Conservation (phyloP, 805 yeast genomes). For the Saturnispora dispora region DNA sequence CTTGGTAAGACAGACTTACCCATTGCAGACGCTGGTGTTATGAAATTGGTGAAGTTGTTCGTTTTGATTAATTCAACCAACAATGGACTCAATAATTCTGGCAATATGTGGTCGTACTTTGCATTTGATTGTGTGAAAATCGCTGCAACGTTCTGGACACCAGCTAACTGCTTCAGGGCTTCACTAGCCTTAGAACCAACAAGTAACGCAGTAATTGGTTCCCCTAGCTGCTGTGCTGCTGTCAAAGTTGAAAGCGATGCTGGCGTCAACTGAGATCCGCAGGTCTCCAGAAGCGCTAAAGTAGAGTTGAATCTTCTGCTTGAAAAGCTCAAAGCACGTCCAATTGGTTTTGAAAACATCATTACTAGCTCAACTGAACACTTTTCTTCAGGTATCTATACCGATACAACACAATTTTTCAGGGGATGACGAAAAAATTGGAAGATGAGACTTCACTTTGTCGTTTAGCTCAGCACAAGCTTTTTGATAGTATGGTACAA, state of each 20-base stretch:
- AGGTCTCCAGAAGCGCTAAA: slow-evolving; percentile 64
- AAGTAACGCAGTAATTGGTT: slow-evolving; percentile 72
- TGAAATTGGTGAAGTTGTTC: slow-evolving; percentile 35
- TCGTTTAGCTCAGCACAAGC: not conserved
- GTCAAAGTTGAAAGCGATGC: slow-evolving; percentile 62
- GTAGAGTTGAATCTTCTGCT: slow-evolving; percentile 38
- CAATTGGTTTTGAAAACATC: slow-evolving; percentile 4
- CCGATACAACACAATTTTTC: not conserved
- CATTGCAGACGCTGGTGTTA: slow-evolving; percentile 75
- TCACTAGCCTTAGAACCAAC: slow-evolving; percentile 53
- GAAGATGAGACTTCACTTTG: not conserved
- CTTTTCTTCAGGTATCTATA: not conserved
- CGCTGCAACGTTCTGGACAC: slow-evolving; percentile 44
- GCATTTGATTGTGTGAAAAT: slow-evolving; percentile 50
- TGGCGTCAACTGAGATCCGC: slow-evolving; percentile 47
- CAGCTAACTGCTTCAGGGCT: slow-evolving; percentile 43
- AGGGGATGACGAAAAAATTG: not conserved
- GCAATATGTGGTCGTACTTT: slow-evolving; percentile 59
- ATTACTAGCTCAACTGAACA: not conserved
- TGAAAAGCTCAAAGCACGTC: not conserved
- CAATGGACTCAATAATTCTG: slow-evolving; percentile 76
- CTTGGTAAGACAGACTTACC: slow-evolving; percentile 87
- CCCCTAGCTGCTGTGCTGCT: slow-evolving; percentile 71
- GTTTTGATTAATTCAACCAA: slow-evolving; percentile 36
- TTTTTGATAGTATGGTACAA: not conserved